These are phyloP conservation scores for Quercus suber DNA, from an alignment of 306 rosid genomes.

Conservation along the genomic window DNA sequence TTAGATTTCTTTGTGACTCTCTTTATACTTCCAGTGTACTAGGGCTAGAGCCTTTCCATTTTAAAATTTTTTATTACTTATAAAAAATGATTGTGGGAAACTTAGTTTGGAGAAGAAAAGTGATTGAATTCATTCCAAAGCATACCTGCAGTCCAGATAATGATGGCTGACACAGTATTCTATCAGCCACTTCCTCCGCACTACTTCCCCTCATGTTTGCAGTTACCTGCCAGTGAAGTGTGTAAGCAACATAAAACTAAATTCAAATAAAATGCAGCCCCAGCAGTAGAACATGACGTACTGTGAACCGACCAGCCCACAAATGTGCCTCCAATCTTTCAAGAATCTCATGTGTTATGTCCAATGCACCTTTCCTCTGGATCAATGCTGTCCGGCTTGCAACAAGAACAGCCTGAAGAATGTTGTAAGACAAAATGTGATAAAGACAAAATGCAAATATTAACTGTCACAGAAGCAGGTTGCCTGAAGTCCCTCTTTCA, in stretches of 20 bases:
- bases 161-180: constrained; percentile 75
- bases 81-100: background rate
- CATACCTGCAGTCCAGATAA: constrained; percentile 89
- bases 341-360: constrained; percentile 86
- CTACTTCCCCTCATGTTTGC: constrained; percentile 97
- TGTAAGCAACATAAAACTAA: constrained; percentile 25
- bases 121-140: constrained; percentile 8
- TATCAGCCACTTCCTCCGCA: constrained; percentile 84
- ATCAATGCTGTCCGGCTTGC: constrained; percentile 81
- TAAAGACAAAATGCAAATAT: constrained; percentile 17
- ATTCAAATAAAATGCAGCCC: background rate
- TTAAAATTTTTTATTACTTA: too few relatives aligned
- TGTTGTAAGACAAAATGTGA: constrained; percentile 23
- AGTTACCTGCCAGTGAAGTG: constrained; percentile 50
- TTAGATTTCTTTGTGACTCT: too few relatives aligned
- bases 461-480: background rate
- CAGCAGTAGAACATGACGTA: background rate
- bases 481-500: background rate
- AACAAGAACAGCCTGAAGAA: constrained; percentile 81
- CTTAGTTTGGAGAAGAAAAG: background rate
- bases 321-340: constrained; percentile 96
- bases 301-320: constrained; percentile 86
- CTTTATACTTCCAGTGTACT: too few relatives aligned
- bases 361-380: constrained; percentile 71
- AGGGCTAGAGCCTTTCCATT: too few relatives aligned